Evolutionary conservation across 31 red algal species (phyloP), one percentile per base, ranked within the genome.

Genomic region (Bonnemaisonia californica): DNA sequence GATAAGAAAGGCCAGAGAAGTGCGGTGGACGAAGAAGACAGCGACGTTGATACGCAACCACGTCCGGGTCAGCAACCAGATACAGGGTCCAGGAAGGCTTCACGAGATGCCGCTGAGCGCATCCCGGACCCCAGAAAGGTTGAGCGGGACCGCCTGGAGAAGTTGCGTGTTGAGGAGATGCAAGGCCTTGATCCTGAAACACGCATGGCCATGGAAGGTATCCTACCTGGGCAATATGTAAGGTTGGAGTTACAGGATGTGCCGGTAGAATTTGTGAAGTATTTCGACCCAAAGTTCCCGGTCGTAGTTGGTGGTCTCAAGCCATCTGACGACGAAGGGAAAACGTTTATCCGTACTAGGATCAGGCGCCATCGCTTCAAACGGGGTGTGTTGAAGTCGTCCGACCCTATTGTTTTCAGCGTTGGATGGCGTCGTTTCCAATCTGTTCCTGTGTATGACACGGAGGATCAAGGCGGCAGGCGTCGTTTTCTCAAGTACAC

Each of bases 391-490:
- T 82, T 99, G 32, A 99, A 99, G 83, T 93, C 87, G n/a, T 72
- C 41, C n/a, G 97, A 99, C 72, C 93, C 97, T 2, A 57, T 99
- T 4, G 82, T 99, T 9, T 92, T 99, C 57, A 94, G 91, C 28
- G 37, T 99, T 68, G 97, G 97, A 22, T 99, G 97, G 97, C 89
- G 93, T 31, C 92, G 97, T 34, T 94, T 96, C 58, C 93, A 99
- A 71, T 89, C 93, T 1, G 76, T 93, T 4, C 97, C 97, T 13
- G 57, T 96, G 24, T 96, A 96, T 61, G 83, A 87, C 39, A 85
- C 80, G 48, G 93, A 96, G 54, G 97, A 99, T 80, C 73, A 79
- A 62, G 89, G 88, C 7, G 89, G 91, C 16, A 60, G 97, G 12
- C 80, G 85, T 51, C 81, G 97, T 62, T 94, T 83, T 61, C 73